A percentile compares a stretch with the other conserved stretches of the same genome.
Conservation (phyloP, 2,329 filamentous ascomycete genomes). For the Arthrobotrys iridis region DNA sequence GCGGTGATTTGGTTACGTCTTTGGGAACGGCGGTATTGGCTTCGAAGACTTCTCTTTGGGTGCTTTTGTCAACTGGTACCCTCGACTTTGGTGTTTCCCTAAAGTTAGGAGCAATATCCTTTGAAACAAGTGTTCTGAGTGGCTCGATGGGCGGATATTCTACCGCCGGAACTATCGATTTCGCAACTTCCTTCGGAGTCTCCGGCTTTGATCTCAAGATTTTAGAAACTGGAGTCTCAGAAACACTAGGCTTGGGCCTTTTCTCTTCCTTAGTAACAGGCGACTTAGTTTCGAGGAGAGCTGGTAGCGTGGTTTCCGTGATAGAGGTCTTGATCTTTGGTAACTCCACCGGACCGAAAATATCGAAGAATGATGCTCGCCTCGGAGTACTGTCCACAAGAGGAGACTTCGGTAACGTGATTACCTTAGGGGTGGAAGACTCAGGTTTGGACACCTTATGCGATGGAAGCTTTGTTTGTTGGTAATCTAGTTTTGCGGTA, state of each 20-base stretch:
- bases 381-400: background rate
- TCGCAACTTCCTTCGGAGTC: background rate
- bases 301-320: background rate
- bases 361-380: background rate
- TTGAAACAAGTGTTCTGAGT: no score
- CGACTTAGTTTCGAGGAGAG: background rate
- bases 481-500: background rate
- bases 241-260: background rate
- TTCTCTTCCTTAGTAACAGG: background rate
- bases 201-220: background rate
- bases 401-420: background rate
- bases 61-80: background rate
- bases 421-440: background rate
- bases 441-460: background rate
- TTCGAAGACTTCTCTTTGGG: background rate
- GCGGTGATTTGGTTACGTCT: background rate
- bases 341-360: background rate
- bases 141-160: background rate
- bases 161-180: background rate
- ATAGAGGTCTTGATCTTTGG: background rate
- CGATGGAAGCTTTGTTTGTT: background rate
- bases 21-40: background rate
- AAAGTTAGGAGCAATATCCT: background rate
- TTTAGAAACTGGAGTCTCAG: background rate
- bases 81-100: background rate